Conservation (phyloP, 163 green algal genomes). For the Scenedesmus sp. region DNA sequence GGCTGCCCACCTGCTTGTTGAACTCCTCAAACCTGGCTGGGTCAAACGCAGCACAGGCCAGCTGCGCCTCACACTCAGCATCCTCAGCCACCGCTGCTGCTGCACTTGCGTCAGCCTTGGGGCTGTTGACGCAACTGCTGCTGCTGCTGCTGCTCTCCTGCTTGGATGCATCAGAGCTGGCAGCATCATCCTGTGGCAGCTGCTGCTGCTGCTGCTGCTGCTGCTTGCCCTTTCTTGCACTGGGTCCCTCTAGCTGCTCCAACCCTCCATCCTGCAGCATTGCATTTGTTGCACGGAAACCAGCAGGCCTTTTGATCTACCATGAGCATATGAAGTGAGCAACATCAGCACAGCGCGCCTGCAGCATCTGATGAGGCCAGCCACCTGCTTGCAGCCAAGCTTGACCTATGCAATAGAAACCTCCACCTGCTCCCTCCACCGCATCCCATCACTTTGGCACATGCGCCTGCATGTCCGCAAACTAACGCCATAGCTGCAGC, state of each 20-base stretch:
- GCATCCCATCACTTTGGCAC: too few relatives aligned
- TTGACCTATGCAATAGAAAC: too few relatives aligned
- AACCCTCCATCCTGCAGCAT: conserved; percentile 2
- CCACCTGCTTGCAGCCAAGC: too few relatives aligned
- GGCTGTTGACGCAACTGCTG: not conserved
- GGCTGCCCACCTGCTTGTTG: conserved; percentile 55
- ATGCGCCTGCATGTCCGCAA: too few relatives aligned
- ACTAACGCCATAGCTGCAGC: too few relatives aligned
- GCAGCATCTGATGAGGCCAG: too few relatives aligned
- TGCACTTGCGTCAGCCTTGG: not conserved
- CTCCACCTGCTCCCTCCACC: too few relatives aligned
- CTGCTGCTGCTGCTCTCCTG: not conserved
- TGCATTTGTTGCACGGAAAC: not conserved
- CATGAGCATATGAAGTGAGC: too few relatives aligned
- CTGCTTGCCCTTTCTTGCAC: not conserved
- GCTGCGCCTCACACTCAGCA: conserved; percentile 32
- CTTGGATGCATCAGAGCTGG: not conserved
- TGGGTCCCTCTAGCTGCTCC: not conserved
- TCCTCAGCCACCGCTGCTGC: not conserved
- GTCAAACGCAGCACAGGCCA: conserved; percentile 61
- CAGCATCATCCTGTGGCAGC: not conserved
- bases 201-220: conserved; percentile 5
- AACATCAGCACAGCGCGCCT: too few relatives aligned
- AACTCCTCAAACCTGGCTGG: conserved; percentile 63
- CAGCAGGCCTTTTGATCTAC: too few relatives aligned